A percentile compares a stretch with the other conserved stretches of the same genome.
Conservation (phyloP, 2,329 filamentous ascomycete genomes). For the Pestalotiopsis fici region DNA sequence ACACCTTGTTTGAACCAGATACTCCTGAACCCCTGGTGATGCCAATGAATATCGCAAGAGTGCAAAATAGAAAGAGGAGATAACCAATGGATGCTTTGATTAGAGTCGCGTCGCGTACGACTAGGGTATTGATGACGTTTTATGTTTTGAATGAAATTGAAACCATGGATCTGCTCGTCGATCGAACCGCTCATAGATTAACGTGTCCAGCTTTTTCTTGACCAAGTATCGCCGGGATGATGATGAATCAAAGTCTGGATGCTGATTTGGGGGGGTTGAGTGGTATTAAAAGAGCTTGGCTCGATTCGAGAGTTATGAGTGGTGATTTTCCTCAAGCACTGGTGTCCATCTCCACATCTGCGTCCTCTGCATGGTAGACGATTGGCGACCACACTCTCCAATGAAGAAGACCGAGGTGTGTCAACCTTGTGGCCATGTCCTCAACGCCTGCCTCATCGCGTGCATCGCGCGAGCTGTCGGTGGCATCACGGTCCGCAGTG, state of each 20-base stretch:
- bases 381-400: conserved; percentile 87
- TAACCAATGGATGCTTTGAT: conserved; percentile 3
- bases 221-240: conserved; percentile 7
- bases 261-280: background rate
- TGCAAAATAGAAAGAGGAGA: background rate
- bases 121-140: conserved; percentile 3
- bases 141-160: background rate
- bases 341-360: conserved; percentile 20
- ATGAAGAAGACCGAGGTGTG: conserved; percentile 82
- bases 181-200: conserved; percentile 2
- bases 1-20: background rate
- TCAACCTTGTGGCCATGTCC: conserved; percentile 75
- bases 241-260: background rate
- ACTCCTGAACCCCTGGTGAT: conserved; percentile 7
- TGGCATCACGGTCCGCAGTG: conserved; percentile 21
- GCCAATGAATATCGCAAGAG: conserved; percentile 8
- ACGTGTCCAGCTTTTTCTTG: conserved; percentile 4
- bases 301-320: background rate
- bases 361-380: conserved; percentile 59
- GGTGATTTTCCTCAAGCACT: background rate
- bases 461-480: conserved; percentile 38
- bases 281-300: conserved; percentile 2
- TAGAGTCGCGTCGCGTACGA: background rate
- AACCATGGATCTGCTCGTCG: background rate
- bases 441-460: conserved; percentile 57